phyloP scores from a whole-genome alignment of 2,329 filamentous ascomycete genomes.

The Fusarium anguioides region DNA sequence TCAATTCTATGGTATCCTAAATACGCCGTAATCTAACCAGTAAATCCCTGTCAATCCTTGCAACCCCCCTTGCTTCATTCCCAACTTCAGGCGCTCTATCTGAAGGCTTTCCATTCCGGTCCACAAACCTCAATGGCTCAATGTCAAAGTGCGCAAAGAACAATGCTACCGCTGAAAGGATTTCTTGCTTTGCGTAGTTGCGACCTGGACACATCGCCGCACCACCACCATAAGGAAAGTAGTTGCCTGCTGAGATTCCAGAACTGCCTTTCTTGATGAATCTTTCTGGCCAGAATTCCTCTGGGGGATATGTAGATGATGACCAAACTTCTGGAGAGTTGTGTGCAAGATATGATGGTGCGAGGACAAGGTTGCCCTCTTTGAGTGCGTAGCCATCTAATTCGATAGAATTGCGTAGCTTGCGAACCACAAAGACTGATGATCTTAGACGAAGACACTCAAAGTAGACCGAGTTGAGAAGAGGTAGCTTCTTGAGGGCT shows the following conservation, averaged over 20 bases:
- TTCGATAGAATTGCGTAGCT: constrained; percentile 37
- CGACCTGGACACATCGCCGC: constrained; percentile 44
- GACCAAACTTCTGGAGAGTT: constrained; percentile 36
- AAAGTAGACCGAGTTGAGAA: constrained; percentile 38
- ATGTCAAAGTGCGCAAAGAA: constrained; percentile 37
- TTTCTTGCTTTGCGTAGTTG: constrained; percentile 45
- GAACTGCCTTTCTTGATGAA: constrained; percentile 31
- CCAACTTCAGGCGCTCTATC: constrained; percentile 40
- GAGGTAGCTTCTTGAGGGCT: constrained; percentile 27
- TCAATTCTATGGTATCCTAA: too few species aligned
- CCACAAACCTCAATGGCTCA: constrained; percentile 27
- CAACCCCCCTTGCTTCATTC: constrained; percentile 39
- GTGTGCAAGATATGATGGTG: constrained; percentile 40
- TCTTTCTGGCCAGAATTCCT: constrained; percentile 41
- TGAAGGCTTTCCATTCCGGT: constrained; percentile 18
- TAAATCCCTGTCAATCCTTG: constrained; percentile 38
- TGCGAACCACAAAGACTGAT: constrained; percentile 39
- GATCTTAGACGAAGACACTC: constrained; percentile 40
- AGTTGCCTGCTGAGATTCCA: constrained; percentile 34
- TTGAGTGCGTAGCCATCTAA: constrained; percentile 39
- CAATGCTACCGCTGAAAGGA: constrained; percentile 36
- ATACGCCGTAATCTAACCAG: constrained; percentile 29
- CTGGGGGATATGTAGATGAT: constrained; percentile 16
- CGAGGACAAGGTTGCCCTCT: constrained; percentile 38
- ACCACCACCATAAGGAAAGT: constrained; percentile 44